Base-by-base conservation (phyloP, 306 rosid genomes). In the Dalbergia oliveri region DNA sequence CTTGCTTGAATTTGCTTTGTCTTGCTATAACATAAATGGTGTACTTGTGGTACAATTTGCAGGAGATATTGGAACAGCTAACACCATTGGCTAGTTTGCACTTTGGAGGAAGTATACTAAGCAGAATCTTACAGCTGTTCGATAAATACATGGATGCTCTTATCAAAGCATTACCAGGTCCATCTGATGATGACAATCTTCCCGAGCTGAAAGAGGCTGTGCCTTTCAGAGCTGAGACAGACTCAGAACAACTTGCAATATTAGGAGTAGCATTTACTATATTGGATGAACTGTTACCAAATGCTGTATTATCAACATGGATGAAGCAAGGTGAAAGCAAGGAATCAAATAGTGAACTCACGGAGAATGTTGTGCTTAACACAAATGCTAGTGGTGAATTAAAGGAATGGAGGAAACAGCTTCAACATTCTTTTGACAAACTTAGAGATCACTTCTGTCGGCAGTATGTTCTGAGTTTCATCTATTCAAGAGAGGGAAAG, bases 381-480 rank as follows among this genome's bases (percentile, higher is more conserved):
- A 76, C 87, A 68, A 90, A 83, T 81, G 85, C 88, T 82, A 75
- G 80, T 78, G 72, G 75, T 19, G 99, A 91, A 74, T 84, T 95
- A 16, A 95, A 95, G 88, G 98, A 95, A 57, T 95, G 99, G 99
- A 95, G 81, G 80, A 97, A 97, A 77, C 93, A 86, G 80, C 92
- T 95, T 86, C 99, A 93, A 83, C 94, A 89, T 82, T 93, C 91
- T 77, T 95, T 93, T 80, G 99, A 95, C 89, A 89, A 91, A 87
- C 99, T 95, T 69, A 85, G 89, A 84, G 99, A 95, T 86, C 99
- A 95, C 76, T 95, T 95, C 77, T 95, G 99, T 69, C 84, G 91
- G 82, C 97, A 90, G 75, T 95, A 95, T 88, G 92, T 95, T 74
- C 75, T 95, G 81, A 81, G 83, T 89, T 95, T 95, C 92, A 95